Base-by-base conservation (phyloP, 495 filamentous ascomycete genomes). In the Tricharina praecox region DNA sequence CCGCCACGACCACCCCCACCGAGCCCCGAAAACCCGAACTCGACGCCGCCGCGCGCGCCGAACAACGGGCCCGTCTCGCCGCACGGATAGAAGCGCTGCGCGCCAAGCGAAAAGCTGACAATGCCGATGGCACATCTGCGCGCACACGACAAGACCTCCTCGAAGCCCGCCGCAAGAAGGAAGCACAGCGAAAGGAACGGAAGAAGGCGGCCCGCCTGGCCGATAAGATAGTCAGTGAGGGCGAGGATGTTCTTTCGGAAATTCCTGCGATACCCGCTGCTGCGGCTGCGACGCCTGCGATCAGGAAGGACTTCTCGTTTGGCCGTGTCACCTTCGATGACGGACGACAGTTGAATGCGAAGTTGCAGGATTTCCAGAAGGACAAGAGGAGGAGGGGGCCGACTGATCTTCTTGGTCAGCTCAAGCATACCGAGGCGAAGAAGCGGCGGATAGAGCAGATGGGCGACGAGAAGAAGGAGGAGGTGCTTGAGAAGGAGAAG, bases 401-500 rank as follows among this genome's bases (percentile, higher is more conserved):
- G 7, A 77, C 75, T 45, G 90, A 97, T 59, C 70, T 85, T 9
- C 78, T 78, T 51, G 81, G 84, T 19, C 63, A 82, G 67, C 54
- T 86, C 68, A 64, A 70, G 63, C 61, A 86, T 64, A 47, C 75
- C 68, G 70, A 85, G 74, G 64, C 82, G 68, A 72, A 81, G 70
- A 72, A 81, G 64, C 63, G 76, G 48, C 68, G 85, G 33, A 56
- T 95, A 28, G 72, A 71, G 24, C 69, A 65, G 24, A 73, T 93
- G 63, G 76, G 82, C 51, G 74, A 77, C 2, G 72, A 76, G 51
- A 88, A 93, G 66, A 80, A 77, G 33, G 79, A 76, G 40, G 81
- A 90, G 45, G 74, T 96, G 18, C 75, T 82, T 50, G 85, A 95
- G 65, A 95, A 95, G 67, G 88, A 97, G 58, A 63, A 76, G 41